These are phyloP conservation scores for Meyerozyma athensensis DNA, from an alignment of 1,139 yeast species.

Conservation along the genomic window DNA sequence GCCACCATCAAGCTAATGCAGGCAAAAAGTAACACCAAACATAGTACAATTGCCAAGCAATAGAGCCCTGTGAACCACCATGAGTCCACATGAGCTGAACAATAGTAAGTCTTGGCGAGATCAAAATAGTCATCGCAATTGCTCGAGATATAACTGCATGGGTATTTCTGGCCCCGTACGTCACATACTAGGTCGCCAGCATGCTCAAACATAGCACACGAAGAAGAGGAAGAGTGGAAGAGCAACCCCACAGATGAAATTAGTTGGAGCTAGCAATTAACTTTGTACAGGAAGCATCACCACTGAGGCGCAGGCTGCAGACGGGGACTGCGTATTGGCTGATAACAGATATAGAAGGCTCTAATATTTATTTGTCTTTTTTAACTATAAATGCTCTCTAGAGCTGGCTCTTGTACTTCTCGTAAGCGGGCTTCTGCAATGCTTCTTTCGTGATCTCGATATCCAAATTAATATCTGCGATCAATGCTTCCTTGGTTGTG, in stretches of 20 bases:
- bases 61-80: conserved; percentile 1
- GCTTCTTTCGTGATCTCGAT: conserved; percentile 60
- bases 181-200: neutral
- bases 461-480: conserved; percentile 79
- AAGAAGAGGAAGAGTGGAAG: neutral
- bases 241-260: neutral
- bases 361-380: too few relatives aligned
- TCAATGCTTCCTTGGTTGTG: conserved; percentile 79
- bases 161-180: conserved; percentile 5
- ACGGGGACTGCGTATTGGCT: too few relatives aligned
- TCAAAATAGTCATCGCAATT: conserved; percentile 25
- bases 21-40: conserved; percentile 17
- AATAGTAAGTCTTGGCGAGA: conserved; percentile 25
- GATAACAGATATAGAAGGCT: too few relatives aligned
- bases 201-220: neutral
- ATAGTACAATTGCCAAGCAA: conserved; percentile 10
- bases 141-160: conserved; percentile 19
- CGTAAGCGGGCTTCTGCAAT: conserved; percentile 25
- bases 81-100: conserved; percentile 17
- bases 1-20: conserved; percentile 34
- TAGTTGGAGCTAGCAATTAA: too few relatives aligned
- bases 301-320: too few relatives aligned
- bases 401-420: conserved; percentile 2
- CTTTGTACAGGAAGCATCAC: too few relatives aligned
- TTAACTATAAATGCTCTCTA: neutral